Evolutionary conservation across 148 eudicot genomes (phyloP), one percentile per base, ranked within the genome.

Genomic region (Vaccinium vitisidaea): DNA sequence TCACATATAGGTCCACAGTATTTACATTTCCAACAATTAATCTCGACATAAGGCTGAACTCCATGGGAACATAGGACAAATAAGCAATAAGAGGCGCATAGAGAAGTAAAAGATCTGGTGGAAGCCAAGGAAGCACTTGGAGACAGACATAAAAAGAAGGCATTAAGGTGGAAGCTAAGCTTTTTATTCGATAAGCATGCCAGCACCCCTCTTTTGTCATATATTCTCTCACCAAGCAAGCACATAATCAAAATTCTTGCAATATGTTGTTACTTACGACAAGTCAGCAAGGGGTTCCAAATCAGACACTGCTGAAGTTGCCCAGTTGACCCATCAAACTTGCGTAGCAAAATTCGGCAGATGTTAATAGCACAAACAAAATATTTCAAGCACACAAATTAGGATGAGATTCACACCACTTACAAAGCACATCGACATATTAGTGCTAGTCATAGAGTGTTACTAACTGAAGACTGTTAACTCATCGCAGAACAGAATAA

Each of bases 91-190:
- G 80, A 78, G 80, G 80, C 59, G 1, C 30, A 27, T 23, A 43
- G 59, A 8, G 19, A 53, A 78, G 80, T 61, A 52, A 52, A 78
- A 50, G 30, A 78, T 27, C 10, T 25, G 39, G 80, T 78, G 80
- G 80, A 50, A 48, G 9, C 5, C 23, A 23, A 67, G 11, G 36
- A 76, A 10, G 36, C 80, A 76, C 18, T 49, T 32, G 1, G 30
- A 21, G 32, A 18, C 2, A 5, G 54, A 49, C 53, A 49, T n/a
- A 39, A 48, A 43, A 75, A 46, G 30, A 48, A 75, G 4, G 15
- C 79, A 75, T 43, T 75, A 75, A 21, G 27, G 79, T 21, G 79
- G 79, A 75, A 39, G 12, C 18, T 2, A 50, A 39, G 13, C 30
- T 75, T n/a, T 27, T 70, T 27, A 11, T 70, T 70, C 11, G 75